phyloP scores from a whole-genome alignment of 2,329 filamentous ascomycete genomes.

The Oidium heveae region DNA sequence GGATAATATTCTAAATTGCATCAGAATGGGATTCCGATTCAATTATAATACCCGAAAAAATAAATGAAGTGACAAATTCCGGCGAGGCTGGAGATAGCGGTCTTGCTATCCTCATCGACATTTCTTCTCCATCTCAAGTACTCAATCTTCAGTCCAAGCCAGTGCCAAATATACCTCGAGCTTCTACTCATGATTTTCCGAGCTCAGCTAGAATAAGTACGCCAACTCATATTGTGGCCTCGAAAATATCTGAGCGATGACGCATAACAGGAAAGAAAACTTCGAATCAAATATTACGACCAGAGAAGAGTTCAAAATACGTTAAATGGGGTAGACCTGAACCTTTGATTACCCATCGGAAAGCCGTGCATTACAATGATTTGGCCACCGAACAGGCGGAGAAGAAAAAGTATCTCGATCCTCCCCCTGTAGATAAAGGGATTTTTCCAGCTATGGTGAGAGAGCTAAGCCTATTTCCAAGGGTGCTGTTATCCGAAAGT shows the following conservation, averaged over 20 bases:
- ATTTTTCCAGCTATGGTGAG: not conserved
- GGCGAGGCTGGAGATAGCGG: not conserved
- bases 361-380: not conserved
- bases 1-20: not conserved
- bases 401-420: not conserved
- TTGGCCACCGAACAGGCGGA: not conserved
- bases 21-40: not conserved
- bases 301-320: not conserved
- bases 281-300: too few species aligned
- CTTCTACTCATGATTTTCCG: not conserved
- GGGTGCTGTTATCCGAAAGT: not conserved
- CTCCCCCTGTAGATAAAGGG: not conserved
- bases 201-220: not conserved
- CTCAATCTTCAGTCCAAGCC: not conserved
- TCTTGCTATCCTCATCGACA: not conserved
- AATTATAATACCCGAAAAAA: not conserved
- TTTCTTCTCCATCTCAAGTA: not conserved
- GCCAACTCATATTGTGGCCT: too few species aligned
- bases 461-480: not conserved
- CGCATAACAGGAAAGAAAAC: too few species aligned
- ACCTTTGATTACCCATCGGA: not conserved
- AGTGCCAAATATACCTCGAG: not conserved
- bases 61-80: not conserved
- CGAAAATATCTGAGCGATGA: too few species aligned
- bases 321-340: not conserved